Percentiles rank a stretch among this genome's conserved stretches.
Conservation (phyloP, 768 basidiomycete genomes). For the Naganishia vishniacii region DNA sequence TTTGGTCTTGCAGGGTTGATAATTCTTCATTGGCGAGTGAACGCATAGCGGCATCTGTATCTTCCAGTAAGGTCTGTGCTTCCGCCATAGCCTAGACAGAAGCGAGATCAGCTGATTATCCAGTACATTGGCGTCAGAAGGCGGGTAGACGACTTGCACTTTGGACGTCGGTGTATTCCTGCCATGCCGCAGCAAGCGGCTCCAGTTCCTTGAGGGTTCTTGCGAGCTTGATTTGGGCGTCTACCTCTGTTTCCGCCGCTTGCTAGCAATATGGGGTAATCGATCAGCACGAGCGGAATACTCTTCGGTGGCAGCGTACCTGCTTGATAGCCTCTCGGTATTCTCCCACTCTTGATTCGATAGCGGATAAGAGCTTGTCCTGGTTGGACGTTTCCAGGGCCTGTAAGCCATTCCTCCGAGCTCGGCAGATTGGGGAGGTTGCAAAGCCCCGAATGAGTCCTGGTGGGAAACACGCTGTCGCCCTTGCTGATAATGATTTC, state of each 20-base stretch:
- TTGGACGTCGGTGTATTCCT: conserved; percentile 57
- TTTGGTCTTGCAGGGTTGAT: conserved; percentile 50
- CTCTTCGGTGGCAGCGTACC: conserved; percentile 1
- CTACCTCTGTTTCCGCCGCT: conserved; percentile 24
- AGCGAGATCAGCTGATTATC: background rate
- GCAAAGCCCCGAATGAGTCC: background rate
- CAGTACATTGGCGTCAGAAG: background rate
- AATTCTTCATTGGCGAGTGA: conserved; percentile 68
- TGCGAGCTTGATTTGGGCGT: conserved; percentile 58
- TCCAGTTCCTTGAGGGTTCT: conserved; percentile 67
- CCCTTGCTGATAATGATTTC: too few relatives aligned
- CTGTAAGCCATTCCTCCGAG: background rate
- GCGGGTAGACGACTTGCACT: conserved; percentile 51
- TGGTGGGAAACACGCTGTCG: too few relatives aligned
- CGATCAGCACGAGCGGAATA: background rate
- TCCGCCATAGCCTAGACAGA: conserved; percentile 62
- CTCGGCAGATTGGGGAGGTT: background rate
- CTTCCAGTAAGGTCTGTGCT: conserved; percentile 59
- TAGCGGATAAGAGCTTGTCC: background rate
- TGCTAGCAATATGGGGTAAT: background rate
- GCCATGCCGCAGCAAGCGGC: conserved; percentile 64
- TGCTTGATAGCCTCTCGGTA: conserved; percentile 22
- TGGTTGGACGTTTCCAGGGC: background rate
- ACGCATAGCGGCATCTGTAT: conserved; percentile 71
- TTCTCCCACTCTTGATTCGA: background rate